These are phyloP conservation scores for Oenanthe javanica DNA, from an alignment of 140 eudicot genomes.

Conservation along the genomic window DNA sequence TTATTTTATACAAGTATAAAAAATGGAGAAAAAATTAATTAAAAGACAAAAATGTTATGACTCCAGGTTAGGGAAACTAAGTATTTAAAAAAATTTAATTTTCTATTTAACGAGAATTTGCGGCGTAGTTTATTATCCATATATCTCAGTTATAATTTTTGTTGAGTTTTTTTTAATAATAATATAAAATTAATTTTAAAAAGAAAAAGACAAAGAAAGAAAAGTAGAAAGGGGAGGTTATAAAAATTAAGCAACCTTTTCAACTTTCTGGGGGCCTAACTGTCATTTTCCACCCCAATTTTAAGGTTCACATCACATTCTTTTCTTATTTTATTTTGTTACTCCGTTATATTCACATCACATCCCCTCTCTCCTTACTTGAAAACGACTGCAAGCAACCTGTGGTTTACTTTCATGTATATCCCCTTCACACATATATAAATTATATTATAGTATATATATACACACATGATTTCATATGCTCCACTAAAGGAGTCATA, in stretches of 20 bases:
- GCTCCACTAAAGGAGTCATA: not conserved
- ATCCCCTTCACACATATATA: conserved; percentile 5
- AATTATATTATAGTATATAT: not conserved
- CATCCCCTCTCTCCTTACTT: conserved; percentile 11
- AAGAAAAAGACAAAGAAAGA: not conserved
- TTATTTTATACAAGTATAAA: too few relatives aligned
- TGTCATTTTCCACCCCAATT: conserved; percentile 17
- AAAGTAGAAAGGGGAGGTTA: not conserved
- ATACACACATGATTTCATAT: not conserved
- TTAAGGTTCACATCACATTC: conserved; percentile 13
- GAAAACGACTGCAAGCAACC: conserved; percentile 57
- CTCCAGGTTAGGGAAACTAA: too few relatives aligned
- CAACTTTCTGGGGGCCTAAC: conserved; percentile 8
- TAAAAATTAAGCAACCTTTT: not conserved
- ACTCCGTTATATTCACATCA: too few relatives aligned
- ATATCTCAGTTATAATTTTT: too few relatives aligned
- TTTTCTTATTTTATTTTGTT: not conserved
- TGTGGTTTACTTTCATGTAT: conserved; percentile 33
- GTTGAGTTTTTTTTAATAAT: too few relatives aligned
- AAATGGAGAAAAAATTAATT: too few relatives aligned
- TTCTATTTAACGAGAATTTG: too few relatives aligned
- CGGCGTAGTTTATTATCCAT: too few relatives aligned
- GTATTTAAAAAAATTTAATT: too few relatives aligned
- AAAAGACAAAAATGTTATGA: too few relatives aligned
- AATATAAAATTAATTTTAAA: not conserved